Evolutionary conservation across 2,329 filamentous ascomycete species (phyloP), one percentile per base, ranked within the genome.

Genomic region (Nothophoma quercina): DNA sequence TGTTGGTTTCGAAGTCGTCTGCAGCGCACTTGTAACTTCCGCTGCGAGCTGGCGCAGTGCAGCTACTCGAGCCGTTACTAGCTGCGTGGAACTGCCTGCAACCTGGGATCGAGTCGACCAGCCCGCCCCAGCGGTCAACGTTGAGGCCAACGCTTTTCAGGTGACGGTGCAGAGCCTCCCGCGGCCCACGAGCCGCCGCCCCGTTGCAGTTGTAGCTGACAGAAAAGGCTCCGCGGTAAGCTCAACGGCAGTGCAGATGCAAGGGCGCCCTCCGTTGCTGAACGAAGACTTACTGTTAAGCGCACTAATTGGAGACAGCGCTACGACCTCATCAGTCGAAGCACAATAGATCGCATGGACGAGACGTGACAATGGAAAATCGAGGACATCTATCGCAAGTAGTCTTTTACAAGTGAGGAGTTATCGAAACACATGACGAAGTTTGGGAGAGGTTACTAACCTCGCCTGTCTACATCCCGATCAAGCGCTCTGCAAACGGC

Each of bases 21-120:
- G 59, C 60, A 59, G 54, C 59, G 51, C 51, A 55, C 51, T 63
- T 67, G 66, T 64, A 60, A 62, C 64, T 59, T 54, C 55, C 47
- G 53, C 60, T 54, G 61, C 54, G 46, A 64, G 58, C 62, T 55
- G 60, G 44, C 50, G 51, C 58, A 39, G 53, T 65, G 56, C 60
- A 59, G 51, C 57, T 41, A 58, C 48, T 61, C 38, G 56, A 59
- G 60, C 59, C 50, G 59, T 60, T 56, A 41, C 56, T 61, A 60
- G 50, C 54, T 45, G 33, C 35, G 41, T 63, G 51, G 30, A 45
- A 44, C 49, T 15, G 41, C 56, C 45, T 46, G 56, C 50, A 21
- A 42, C 45, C 65, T 59, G 57, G 64, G 42, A 49, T 52, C 41
- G 19, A 51, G 26, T 46, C 52, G 38, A 45, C 45, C 43, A 58